Conservation (phyloP, 108 stramenopile genomes). For the Cyclotella atomus region DNA sequence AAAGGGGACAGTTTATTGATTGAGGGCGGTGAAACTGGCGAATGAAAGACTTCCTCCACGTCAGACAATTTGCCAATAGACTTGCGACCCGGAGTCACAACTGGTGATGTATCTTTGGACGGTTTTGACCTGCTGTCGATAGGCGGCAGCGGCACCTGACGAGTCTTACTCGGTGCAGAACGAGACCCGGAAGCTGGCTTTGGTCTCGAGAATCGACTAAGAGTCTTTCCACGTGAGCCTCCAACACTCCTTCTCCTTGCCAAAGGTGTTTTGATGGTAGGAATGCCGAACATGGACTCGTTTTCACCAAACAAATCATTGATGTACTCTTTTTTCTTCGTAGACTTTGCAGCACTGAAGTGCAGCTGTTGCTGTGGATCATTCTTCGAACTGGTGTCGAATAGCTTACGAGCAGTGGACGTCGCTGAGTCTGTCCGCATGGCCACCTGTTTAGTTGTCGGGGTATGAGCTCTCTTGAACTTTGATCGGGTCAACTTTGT, state of each 20-base stretch:
- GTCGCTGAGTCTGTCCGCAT: not conserved
- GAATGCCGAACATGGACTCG: conserved; percentile 12
- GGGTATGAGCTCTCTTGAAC: not conserved
- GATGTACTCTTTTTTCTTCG: not conserved
- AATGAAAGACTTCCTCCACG: not conserved
- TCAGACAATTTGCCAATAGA: not conserved
- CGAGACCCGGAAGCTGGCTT: not conserved
- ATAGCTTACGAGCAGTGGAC: not conserved
- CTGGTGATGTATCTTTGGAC: not conserved
- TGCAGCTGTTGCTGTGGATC: too few relatives aligned
- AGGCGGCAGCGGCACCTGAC: too few relatives aligned
- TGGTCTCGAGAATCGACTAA: not conserved
- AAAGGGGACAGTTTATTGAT: not conserved
- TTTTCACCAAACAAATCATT: conserved; percentile 10
- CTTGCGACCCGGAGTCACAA: conserved; percentile 2
- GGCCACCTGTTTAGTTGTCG: not conserved
- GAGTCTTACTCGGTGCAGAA: not conserved
- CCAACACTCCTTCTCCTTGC: not conserved
- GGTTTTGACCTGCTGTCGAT: too few relatives aligned
- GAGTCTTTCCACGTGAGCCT: not conserved
- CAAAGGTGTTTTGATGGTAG: not conserved
- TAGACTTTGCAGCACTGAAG: not conserved
- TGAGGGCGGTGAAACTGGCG: not conserved
- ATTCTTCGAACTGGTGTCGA: not conserved
- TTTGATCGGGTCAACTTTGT: not conserved